Evolutionary conservation across 1,284 basidiomycete species (phyloP).

Genomic region (Sphaerobolus stellatus): DNA sequence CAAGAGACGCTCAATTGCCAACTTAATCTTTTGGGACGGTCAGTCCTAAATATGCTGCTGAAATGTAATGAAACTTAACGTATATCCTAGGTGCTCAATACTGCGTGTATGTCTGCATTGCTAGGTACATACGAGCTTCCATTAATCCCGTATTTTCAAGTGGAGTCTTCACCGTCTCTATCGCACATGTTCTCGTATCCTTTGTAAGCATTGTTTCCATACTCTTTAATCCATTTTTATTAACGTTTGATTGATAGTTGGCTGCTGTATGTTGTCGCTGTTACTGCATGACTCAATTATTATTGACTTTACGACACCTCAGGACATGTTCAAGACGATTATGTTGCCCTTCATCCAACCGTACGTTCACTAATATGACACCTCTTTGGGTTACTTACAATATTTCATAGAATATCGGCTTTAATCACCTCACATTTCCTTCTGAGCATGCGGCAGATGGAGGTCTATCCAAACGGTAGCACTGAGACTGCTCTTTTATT

Average conservation of each 20-base stretch:
- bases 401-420: neutral
- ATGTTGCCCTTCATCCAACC: slow-evolving; percentile 11
- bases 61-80: too few relatives aligned
- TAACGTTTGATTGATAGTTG: too few relatives aligned
- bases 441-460: slow-evolving; percentile 11
- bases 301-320: too few relatives aligned
- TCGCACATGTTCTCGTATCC: slow-evolving; percentile 6
- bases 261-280: too few relatives aligned
- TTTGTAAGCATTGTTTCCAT: slow-evolving; percentile 4
- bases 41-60: too few relatives aligned
- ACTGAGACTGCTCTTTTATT: slow-evolving; percentile 5
- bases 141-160: too few relatives aligned
- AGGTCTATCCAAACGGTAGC: slow-evolving; percentile 11
- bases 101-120: too few relatives aligned
- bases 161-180: slow-evolving; percentile 1
- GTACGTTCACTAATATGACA: neutral
- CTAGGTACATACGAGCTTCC: too few relatives aligned
- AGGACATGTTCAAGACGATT: slow-evolving; percentile 3
- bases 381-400: neutral
- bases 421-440: slow-evolving; percentile 11
- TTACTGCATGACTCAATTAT: too few relatives aligned
- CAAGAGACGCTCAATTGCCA: slow-evolving; percentile 7
- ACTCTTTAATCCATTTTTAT: too few relatives aligned
- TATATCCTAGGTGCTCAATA: too few relatives aligned
- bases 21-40: slow-evolving; percentile 9